These are phyloP conservation scores for Claviceps sp. DNA, from an alignment of 2,329 filamentous ascomycete genomes.

Conservation along the genomic window DNA sequence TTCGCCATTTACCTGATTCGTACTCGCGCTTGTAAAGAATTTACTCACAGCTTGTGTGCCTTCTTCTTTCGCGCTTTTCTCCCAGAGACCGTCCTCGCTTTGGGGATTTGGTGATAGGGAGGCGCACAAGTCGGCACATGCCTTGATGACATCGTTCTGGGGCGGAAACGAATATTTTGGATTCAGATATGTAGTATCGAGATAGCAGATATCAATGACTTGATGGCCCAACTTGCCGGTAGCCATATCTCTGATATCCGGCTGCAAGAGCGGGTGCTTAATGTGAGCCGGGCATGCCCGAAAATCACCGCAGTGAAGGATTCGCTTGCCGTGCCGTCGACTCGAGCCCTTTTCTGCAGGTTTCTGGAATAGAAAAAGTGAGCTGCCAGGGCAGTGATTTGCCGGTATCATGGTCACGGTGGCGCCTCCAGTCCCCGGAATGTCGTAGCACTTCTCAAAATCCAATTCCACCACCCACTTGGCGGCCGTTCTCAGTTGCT, in stretches of 20 bases:
- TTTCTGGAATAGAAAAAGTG: conserved; percentile 87
- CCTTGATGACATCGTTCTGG: conserved; percentile 74
- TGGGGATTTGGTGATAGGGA: conserved; percentile 54
- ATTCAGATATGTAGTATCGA: conserved; percentile 94
- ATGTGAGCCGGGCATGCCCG: conserved; percentile 78
- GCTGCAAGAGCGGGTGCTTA: conserved; percentile 65
- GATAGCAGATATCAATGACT: conserved; percentile 87
- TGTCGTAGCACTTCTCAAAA: conserved; percentile 66
- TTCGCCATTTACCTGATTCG: conserved; percentile 17
- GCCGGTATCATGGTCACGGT: conserved; percentile 89
- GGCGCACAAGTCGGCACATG: conserved; percentile 81
- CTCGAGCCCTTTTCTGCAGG: conserved; percentile 44
- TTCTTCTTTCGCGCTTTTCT: conserved; percentile 27
- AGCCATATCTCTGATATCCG: conserved; percentile 56
- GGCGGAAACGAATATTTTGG: conserved; percentile 90
- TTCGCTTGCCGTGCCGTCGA: conserved; percentile 50
- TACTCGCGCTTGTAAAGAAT: conserved; percentile 30
- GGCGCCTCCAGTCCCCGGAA: conserved; percentile 64
- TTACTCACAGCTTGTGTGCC: conserved; percentile 35
- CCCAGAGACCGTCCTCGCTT: conserved; percentile 33
- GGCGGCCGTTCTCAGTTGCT: conserved; percentile 72
- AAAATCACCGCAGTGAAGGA: conserved; percentile 94
- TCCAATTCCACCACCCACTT: conserved; percentile 78
- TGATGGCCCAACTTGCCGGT: conserved; percentile 65
- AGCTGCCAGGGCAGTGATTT: conserved; percentile 93